phyloP scores from a whole-genome alignment of 805 yeast genomes.

The Schwanniomyces occidentalis region DNA sequence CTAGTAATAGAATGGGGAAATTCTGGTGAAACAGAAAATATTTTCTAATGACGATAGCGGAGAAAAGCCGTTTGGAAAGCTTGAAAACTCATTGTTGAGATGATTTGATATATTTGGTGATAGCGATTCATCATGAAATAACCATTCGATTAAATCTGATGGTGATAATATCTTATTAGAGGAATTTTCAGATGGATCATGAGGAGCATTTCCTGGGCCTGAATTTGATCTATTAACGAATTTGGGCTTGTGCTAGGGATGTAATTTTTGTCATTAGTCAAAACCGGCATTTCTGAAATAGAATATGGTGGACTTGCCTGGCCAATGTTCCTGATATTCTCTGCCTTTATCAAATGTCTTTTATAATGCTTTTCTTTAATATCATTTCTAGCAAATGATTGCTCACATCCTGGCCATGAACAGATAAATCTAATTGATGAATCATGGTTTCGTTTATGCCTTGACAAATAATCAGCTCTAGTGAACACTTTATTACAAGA shows the following conservation, averaged over 20 bases:
- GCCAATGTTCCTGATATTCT: background rate
- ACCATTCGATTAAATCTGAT: constrained; percentile 31
- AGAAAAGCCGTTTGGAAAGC: constrained; percentile 15
- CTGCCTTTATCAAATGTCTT: constrained; percentile 13
- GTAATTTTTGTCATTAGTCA: background rate
- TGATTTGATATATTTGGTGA: background rate
- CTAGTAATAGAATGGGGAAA: constrained; percentile 18
- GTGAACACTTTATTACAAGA: constrained; percentile 54
- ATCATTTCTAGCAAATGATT: constrained; percentile 19
- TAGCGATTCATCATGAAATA: constrained; percentile 21
- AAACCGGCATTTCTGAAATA: background rate
- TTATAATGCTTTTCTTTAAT: constrained; percentile 21
- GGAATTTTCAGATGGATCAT: background rate
- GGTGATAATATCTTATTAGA: constrained; percentile 20
- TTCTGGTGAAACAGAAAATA: constrained; percentile 19
- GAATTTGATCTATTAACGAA: background rate
- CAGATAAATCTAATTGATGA: constrained; percentile 13
- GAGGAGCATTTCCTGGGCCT: background rate
- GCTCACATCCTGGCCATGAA: constrained; percentile 18
- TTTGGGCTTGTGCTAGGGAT: background rate
- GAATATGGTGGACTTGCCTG: background rate
- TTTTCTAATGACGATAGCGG: constrained; percentile 18
- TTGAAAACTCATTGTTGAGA: constrained; percentile 1
- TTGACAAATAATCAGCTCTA: constrained; percentile 59
- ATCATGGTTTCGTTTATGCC: constrained; percentile 60